Conservation (phyloP, 495 filamentous ascomycete species). For the Antarctomyces pellizariae region DNA sequence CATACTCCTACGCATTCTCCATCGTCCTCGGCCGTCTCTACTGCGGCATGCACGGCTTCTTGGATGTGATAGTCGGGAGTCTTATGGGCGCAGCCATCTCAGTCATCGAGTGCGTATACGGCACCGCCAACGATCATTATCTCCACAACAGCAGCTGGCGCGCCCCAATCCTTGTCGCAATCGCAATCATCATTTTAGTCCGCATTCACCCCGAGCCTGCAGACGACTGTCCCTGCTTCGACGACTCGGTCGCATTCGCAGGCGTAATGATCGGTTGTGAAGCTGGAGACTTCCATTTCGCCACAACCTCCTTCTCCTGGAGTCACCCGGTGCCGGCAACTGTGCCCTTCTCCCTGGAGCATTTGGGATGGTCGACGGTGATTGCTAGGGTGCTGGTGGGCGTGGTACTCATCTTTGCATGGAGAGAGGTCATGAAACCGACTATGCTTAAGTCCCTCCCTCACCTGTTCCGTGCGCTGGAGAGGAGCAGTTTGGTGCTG, state of each 20-base stretch:
- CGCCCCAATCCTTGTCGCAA: conserved; percentile 31
- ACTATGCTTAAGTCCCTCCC: conserved; percentile 52
- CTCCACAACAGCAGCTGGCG: conserved; percentile 30
- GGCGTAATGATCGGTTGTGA: conserved; percentile 70
- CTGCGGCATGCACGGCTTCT: conserved; percentile 95
- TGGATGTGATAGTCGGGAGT: conserved; percentile 66
- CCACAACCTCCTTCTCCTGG: conserved; percentile 28
- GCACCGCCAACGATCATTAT: conserved; percentile 39
- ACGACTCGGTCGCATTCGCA: conserved; percentile 85
- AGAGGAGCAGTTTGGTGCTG: conserved; percentile 50
- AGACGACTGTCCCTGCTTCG: conserved; percentile 92
- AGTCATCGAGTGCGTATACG: conserved; percentile 47
- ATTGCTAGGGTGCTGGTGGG: conserved; percentile 48
- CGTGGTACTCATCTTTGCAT: conserved; percentile 61
- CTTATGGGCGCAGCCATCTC: conserved; percentile 43
- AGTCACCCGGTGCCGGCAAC: conserved; percentile 32
- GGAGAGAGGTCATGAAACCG: conserved; percentile 77
- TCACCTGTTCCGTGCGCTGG: conserved; percentile 67
- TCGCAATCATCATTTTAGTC: conserved; percentile 49
- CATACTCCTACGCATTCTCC: conserved; percentile 69
- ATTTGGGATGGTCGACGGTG: conserved; percentile 35
- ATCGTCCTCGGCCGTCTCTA: conserved; percentile 81
- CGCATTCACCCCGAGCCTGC: conserved; percentile 88
- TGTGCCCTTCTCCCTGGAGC: conserved; percentile 37
- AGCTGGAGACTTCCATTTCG: conserved; percentile 60